Evolutionary conservation across 768 basidiomycete genomes (phyloP).

Genomic region (Trametes coccinea): DNA sequence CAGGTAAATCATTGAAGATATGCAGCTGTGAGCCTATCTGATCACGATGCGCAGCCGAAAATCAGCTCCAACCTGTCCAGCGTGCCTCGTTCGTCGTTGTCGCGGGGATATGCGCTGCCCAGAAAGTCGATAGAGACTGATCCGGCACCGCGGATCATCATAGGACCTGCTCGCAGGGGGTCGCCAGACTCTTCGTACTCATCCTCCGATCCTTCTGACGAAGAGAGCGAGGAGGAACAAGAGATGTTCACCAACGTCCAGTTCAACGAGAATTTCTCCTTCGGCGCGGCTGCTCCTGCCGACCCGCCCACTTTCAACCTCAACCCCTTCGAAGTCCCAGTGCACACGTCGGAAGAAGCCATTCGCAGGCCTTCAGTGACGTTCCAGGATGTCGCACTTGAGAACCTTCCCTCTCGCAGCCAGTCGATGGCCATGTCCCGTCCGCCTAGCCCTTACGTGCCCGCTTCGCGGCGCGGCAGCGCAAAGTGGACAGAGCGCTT

Average conservation of each 20-base stretch:
- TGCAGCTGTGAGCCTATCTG: background rate
- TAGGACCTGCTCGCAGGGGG: background rate
- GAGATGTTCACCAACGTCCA: background rate
- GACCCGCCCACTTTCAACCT: background rate
- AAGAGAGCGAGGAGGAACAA: background rate
- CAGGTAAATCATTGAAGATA: background rate
- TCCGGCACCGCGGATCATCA: background rate
- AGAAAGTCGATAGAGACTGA: background rate
- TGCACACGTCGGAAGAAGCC: background rate
- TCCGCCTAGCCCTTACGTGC: conserved; percentile 1
- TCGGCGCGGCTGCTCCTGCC: background rate
- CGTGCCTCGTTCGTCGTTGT: background rate
- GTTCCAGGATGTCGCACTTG: background rate
- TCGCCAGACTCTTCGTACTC: background rate
- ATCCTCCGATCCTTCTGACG: background rate
- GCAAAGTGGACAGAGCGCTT: conserved; percentile 7
- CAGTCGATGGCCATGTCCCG: background rate
- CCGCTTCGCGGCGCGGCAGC: background rate
- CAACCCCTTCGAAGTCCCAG: background rate
- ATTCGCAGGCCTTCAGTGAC: background rate
- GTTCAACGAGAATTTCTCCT: background rate
- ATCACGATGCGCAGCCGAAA: background rate
- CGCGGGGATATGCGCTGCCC: background rate
- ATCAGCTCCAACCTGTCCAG: background rate
- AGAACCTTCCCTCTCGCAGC: background rate